Percentiles rank a stretch among this genome's conserved stretches.
Conservation (phyloP, 2,329 filamentous ascomycete species). For the Xylariaceae sp. region DNA sequence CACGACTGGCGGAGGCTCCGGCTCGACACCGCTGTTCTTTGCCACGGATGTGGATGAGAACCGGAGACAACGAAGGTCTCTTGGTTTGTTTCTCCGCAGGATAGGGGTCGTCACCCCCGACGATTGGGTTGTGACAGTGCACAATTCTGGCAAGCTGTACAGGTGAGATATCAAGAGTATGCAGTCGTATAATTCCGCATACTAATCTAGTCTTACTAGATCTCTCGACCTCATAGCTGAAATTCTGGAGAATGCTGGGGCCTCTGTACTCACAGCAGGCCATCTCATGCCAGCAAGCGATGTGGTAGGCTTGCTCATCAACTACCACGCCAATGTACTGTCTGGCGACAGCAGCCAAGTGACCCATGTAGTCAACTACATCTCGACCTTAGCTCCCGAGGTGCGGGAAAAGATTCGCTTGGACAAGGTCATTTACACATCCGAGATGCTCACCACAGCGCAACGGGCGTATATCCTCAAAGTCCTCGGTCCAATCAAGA, state of each 20-base stretch:
- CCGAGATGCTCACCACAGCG: slow-evolving; percentile 34
- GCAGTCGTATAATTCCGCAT: neutral
- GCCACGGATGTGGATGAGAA: slow-evolving; percentile 38
- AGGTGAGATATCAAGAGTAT: slow-evolving; percentile 26
- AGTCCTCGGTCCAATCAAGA: slow-evolving; percentile 31
- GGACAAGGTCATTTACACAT: slow-evolving; percentile 42
- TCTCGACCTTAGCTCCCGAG: slow-evolving; percentile 29
- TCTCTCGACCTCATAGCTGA: slow-evolving; percentile 39
- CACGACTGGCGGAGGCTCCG: slow-evolving; percentile 37
- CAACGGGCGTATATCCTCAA: slow-evolving; percentile 33
- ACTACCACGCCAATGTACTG: slow-evolving; percentile 36
- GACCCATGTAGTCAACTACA: slow-evolving; percentile 33
- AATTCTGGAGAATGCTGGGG: slow-evolving; percentile 38
- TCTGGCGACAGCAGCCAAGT: slow-evolving; percentile 37
- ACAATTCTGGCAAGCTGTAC: slow-evolving; percentile 36
- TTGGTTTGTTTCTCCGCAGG: slow-evolving; percentile 31
- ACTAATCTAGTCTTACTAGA: slow-evolving; percentile 16
- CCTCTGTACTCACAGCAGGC: slow-evolving; percentile 36
- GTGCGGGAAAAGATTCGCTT: slow-evolving; percentile 29
- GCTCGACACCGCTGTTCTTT: slow-evolving; percentile 36
- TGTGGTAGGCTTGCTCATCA: slow-evolving; percentile 26
- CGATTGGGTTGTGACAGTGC: slow-evolving; percentile 39
- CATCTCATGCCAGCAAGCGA: slow-evolving; percentile 24
- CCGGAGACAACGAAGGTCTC: slow-evolving; percentile 34
- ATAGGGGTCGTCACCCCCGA: slow-evolving; percentile 31